A percentile compares a stretch with the other conserved stretches of the same genome.
Evolutionary conservation across 768 basidiomycete genomes (phyloP).

Genomic region (Boletellus emodensis): DNA sequence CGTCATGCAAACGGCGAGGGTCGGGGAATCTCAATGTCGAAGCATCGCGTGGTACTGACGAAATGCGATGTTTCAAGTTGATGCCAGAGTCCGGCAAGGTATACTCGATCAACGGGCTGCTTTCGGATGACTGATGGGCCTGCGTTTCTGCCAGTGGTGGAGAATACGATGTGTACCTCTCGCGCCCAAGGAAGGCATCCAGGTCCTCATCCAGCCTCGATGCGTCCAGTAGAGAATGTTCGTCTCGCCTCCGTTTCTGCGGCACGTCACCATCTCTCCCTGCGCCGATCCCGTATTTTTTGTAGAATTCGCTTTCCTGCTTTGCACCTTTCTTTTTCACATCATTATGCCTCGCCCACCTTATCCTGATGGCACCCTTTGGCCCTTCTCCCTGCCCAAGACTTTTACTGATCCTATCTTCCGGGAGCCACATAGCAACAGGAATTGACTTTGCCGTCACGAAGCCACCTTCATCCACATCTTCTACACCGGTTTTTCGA

Average conservation of each 20-base stretch:
- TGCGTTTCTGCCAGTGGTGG: constrained; percentile 65
- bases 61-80: constrained; percentile 44
- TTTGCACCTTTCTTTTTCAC: constrained; percentile 76
- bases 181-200: constrained; percentile 61
- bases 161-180: constrained; percentile 30
- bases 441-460: constrained; percentile 68
- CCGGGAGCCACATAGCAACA: constrained; percentile 71
- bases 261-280: constrained; percentile 54
- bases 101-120: constrained; percentile 53
- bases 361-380: constrained; percentile 63
- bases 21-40: constrained; percentile 17
- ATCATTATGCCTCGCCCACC: constrained; percentile 70
- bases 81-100: constrained; percentile 44
- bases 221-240: constrained; percentile 30
- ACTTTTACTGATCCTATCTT: constrained; percentile 69
- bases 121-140: constrained; percentile 56
- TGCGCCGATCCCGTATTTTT: constrained; percentile 60
- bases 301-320: constrained; percentile 73
- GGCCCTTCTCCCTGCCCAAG: constrained; percentile 68
- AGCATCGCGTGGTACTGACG: constrained; percentile 31
- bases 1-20: constrained; percentile 18
- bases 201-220: constrained; percentile 62
- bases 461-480: constrained; percentile 51
- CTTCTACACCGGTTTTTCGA: constrained; percentile 48
- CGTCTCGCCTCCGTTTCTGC: constrained; percentile 37